Evolutionary conservation across 2,329 filamentous ascomycete species (phyloP), one percentile per base, ranked within the genome.

Genomic region (Periconia sp.): DNA sequence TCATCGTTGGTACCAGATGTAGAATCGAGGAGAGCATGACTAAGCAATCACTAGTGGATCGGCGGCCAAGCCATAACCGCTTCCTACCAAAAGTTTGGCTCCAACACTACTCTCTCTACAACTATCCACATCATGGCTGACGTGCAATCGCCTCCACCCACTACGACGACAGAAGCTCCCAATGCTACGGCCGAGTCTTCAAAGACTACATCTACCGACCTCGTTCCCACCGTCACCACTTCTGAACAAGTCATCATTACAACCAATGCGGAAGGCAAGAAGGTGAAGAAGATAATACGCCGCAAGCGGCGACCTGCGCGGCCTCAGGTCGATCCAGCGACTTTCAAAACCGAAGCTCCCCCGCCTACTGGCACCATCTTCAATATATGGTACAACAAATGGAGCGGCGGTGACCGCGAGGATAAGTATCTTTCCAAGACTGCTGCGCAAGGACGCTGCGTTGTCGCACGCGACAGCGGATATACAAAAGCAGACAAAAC

Each of bases 361-460:
- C 90, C 91, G 1, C 92, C 97, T 68, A 97, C 93, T 0, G 94
- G 94, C 49, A 96, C 91, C 0, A 91, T 92, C 54, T 99, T 94
- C 82, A 99, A 99, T 76, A 95, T 96, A 68, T 97, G 92, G 93
- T 96, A 97, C 78, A 97, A 96, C 79, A 97, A 97, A 76, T 97
- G 93, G 92, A 89, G 88, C 1, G 94, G 94, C 61, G 94, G 94
- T 68, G 94, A 99, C 75, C 85, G 92, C 56, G 93, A 97, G 70
- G 92, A 95, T 78, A 91, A 92, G 64, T 92, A 93, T 68, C 83
- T 92, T 3, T 91, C 89, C 35, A 88, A 97, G 70, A 89, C 87
- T 0, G 84, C 87, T 14, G 93, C 94, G 3, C 87, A 89, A 60
- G 89, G 88, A 2, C 89, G 95, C 51, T 97, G 94, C 80, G 94